These are phyloP conservation scores for Lagerstroemia speciosa DNA, from an alignment of 345 rosid genomes.

Conservation along the genomic window DNA sequence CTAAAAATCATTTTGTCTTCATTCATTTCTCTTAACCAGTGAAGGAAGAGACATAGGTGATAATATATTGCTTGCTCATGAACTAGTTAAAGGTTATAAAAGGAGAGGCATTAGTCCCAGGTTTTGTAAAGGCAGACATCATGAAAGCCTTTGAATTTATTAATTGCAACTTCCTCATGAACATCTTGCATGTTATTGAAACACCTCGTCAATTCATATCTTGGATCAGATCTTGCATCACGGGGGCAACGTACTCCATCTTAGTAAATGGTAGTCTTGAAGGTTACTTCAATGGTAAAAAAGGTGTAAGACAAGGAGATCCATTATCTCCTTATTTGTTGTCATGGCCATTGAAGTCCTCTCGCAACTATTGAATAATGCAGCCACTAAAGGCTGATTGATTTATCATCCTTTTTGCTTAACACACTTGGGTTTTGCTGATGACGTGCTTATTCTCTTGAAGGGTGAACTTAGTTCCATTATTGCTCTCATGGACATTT, in stretches of 20 bases:
- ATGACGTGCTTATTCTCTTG: background rate
- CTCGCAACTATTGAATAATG: background rate
- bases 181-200: background rate
- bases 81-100: too few relatives aligned
- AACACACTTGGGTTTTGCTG: background rate
- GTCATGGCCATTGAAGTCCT: background rate
- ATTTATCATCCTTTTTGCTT: background rate
- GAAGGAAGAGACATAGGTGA: too few relatives aligned
- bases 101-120: background rate
- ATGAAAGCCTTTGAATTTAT: background rate
- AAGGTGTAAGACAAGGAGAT: background rate
- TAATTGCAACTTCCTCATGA: too few relatives aligned
- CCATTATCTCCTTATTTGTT: constrained; percentile 1
- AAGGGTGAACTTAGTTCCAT: too few relatives aligned
- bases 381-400: too few relatives aligned
- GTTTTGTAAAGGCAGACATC: background rate
- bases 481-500: too few relatives aligned
- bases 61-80: too few relatives aligned
- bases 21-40: too few relatives aligned
- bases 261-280: constrained; percentile 1
- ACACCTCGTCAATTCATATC: background rate
- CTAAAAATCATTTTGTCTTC: background rate
- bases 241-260: background rate
- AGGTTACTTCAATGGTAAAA: background rate
- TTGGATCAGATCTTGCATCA: background rate